Evolutionary conservation across 257 asterid species (phyloP), one percentile per base, ranked within the genome.

Genomic region (Capsicum baccatum): DNA sequence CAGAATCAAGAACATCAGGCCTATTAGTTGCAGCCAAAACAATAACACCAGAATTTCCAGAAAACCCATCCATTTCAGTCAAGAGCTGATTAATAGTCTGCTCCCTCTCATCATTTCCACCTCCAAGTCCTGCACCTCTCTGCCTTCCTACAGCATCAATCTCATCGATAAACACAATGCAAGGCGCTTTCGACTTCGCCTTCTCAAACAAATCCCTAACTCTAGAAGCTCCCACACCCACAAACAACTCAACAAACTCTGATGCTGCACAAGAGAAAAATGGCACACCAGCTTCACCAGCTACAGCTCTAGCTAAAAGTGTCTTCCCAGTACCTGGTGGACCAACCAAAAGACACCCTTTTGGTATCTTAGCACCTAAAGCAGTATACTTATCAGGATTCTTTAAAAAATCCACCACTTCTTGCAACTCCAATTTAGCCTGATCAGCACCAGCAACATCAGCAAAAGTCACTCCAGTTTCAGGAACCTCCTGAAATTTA

Each of bases 361-460:
- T 96, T 0, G 99, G 99, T 78, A 96, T 96, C 83, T 96, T 96
- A 0, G 99, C 99, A 48, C 99, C 99, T 79, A 94, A 63, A 8
- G 99, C 98, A 2, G 99, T 96, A 90, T 96, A 96, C 83, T 96
- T 96, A 88, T 96, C 99, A 19, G 98, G 99, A 87, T 96, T 96
- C 55, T 94, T 96, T 89, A 96, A 85, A 89, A 96, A 96, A 92
- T 96, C 99, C 50, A 96, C 99, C 15, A 96, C 98, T 89, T 96
- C 99, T 83, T 96, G 99, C 60, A 96, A 76, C 88, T 96, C 99
- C 79, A 96, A n/a, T 85, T 96, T 96, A 12, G 99, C 99, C 87
- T 96, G 99, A 91, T 96, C 98, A 84, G 99, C 99, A 10, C 99
- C 98, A 0, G 98, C 99, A 3, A 94, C 98, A 56, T 96, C 99